Evolutionary conservation across 225 moss, liverwort and hornwort genomes (phyloP).

Genomic region (Sphagnum tenellum): DNA sequence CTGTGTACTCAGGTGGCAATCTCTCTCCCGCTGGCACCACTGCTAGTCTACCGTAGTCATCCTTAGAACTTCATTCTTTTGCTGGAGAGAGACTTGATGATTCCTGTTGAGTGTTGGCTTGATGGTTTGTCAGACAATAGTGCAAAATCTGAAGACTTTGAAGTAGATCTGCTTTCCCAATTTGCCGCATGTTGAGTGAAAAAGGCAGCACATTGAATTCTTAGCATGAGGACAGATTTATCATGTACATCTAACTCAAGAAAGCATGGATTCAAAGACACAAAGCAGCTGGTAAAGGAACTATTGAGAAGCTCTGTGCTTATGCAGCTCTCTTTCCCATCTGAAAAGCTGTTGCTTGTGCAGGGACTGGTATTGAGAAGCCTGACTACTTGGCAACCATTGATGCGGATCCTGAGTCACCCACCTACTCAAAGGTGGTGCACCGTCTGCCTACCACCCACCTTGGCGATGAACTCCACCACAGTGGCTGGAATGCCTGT

Average conservation of each 20-base stretch:
- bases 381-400: constrained; percentile 96
- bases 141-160: not conserved
- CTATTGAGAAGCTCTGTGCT: too few relatives aligned
- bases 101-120: too few relatives aligned
- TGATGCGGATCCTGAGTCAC: constrained; percentile 75
- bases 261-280: too few relatives aligned
- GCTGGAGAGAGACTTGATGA: too few relatives aligned
- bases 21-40: not conserved
- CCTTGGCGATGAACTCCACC: constrained; percentile 84
- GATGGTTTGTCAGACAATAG: not conserved
- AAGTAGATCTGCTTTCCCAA: not conserved
- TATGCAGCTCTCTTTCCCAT: too few relatives aligned
- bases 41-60: not conserved
- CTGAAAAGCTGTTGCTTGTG: constrained; percentile 2
- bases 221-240: too few relatives aligned
- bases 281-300: too few relatives aligned
- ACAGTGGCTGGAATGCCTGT: constrained; percentile 98
- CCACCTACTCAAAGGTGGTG: constrained; percentile 63
- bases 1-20: constrained; percentile 71
- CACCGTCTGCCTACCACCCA: constrained; percentile 73
- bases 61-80: not conserved
- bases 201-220: too few relatives aligned
- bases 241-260: too few relatives aligned
- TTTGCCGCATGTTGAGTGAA: too few relatives aligned
- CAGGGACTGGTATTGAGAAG: constrained; percentile 80